Evolutionary conservation across 2,329 filamentous ascomycete species (phyloP), one percentile per base, ranked within the genome.

Genomic region (Sporothrix schenckii): DNA sequence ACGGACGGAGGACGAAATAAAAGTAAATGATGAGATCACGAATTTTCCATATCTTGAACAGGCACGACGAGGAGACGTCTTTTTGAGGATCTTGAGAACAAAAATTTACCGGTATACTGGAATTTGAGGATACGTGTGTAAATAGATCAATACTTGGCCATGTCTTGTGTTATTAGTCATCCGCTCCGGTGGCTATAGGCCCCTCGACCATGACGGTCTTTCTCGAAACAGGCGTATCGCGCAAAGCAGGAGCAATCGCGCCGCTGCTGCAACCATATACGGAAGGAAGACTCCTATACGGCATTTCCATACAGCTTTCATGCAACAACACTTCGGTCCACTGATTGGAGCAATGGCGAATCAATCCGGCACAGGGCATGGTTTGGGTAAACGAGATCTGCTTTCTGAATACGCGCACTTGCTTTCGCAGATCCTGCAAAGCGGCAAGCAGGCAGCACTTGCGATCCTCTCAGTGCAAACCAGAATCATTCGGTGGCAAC

Each of bases 361-460:
- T 27, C 21, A 16, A 63, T 19, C 4, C 27, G 60, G 60, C 10
- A 49, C 60, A 63, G 21, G 41, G 41, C 16, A 47, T 47, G 41
- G 41, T 34, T 34, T 34, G 34, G 34, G 34, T 34, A 7, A 34
- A 49, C 47, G 47, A 44, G 24, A 34, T 19, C 24, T 66, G 61
- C 61, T 52, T 50, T 34, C 44, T 11, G 47, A 44, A 66, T 39
- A 52, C 61, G 47, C 44, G 61, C 56, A 30, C 30, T 50, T 34
- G 11, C 21, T 11, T 19, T 4, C 47, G 44, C 27, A 14, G n/a
- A 34, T 50, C 39, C 11, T 24, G n/a, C 58, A 21, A 39, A 19
- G n/a, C 13, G 21, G 21, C 2, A 50, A 50, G 27, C 49, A 66
- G 63, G 63, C 63, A 66, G 47, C 24, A 66, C 27, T 49, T n/a